Conservation (phyloP, 257 asterid genomes). For the Voacanga thouarsii region DNA sequence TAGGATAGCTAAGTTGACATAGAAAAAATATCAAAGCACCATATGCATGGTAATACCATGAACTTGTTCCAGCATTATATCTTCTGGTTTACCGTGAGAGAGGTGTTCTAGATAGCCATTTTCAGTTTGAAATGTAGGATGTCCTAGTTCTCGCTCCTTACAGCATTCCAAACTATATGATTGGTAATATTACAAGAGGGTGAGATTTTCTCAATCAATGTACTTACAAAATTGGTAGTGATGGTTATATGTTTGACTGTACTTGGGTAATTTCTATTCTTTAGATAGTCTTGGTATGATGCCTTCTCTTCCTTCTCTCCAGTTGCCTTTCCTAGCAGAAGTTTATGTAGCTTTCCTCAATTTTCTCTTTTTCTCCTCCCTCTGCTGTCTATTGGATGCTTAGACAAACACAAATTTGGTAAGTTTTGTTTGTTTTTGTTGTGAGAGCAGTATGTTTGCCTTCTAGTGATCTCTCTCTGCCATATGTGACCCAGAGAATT, state of each 20-base stretch:
- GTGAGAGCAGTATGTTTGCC: neutral
- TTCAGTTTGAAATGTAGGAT: neutral
- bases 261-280: too few relatives aligned
- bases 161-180: neutral
- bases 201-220: neutral
- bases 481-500: neutral
- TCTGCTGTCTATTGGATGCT: neutral
- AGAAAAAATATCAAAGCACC: neutral
- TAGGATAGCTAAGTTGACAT: neutral
- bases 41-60: neutral
- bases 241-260: too few relatives aligned
- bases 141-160: neutral
- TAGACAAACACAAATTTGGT: neutral
- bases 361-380: neutral
- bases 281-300: neutral
- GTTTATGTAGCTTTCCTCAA: neutral
- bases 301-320: neutral
- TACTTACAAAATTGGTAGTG: too few relatives aligned
- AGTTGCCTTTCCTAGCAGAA: neutral
- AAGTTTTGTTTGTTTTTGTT: neutral
- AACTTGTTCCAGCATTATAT: neutral
- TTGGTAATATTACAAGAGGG: neutral
- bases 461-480: neutral
- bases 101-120: neutral
- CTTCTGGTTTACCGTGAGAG: neutral